Percentiles rank a stretch among this genome's conserved stretches.
Conservation (phyloP, 23 red algal genomes). For the Pyropia yezoensis region DNA sequence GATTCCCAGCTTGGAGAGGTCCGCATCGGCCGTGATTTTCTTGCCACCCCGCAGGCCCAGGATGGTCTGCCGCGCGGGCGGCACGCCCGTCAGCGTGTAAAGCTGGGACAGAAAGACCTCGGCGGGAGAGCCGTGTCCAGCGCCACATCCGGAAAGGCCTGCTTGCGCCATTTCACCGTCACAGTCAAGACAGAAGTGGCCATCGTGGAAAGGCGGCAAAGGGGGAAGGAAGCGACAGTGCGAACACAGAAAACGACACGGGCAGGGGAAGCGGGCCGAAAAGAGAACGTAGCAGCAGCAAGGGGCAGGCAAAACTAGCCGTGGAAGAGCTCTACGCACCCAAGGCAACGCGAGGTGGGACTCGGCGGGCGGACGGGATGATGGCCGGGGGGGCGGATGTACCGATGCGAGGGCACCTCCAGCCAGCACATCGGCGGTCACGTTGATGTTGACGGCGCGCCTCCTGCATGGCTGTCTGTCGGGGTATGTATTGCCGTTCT, state of each 20-base stretch:
- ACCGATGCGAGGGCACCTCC: too few species aligned
- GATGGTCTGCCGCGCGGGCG: slow-evolving; percentile 76
- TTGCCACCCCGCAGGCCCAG: slow-evolving; percentile 78
- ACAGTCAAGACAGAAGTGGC: slow-evolving; percentile 13
- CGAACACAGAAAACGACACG: background rate
- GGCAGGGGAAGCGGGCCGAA: background rate
- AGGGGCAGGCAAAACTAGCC: too few species aligned
- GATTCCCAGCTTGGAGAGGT: slow-evolving; percentile 36
- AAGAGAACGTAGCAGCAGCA: too few species aligned
- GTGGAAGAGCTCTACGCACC: too few species aligned
- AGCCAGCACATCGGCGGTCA: too few species aligned
- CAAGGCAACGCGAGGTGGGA: too few species aligned
- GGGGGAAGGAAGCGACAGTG: background rate
- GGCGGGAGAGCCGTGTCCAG: slow-evolving; percentile 39
- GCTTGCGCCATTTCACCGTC: slow-evolving; percentile 73
- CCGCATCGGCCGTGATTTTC: slow-evolving; percentile 29
- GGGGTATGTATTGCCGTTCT: too few species aligned
- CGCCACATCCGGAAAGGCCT: slow-evolving; percentile 48
- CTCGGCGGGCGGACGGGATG: too few species aligned
- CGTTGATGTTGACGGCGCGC: too few species aligned
- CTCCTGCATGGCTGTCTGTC: too few species aligned
- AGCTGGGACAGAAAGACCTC: slow-evolving; percentile 66
- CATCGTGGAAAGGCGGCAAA: background rate
- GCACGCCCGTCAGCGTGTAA: slow-evolving; percentile 69
- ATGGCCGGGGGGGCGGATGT: too few species aligned